Percentiles rank a stretch among this genome's conserved stretches.
Evolutionary conservation across 306 rosid species (phyloP).

Genomic region (Begonia loranthoides): DNA sequence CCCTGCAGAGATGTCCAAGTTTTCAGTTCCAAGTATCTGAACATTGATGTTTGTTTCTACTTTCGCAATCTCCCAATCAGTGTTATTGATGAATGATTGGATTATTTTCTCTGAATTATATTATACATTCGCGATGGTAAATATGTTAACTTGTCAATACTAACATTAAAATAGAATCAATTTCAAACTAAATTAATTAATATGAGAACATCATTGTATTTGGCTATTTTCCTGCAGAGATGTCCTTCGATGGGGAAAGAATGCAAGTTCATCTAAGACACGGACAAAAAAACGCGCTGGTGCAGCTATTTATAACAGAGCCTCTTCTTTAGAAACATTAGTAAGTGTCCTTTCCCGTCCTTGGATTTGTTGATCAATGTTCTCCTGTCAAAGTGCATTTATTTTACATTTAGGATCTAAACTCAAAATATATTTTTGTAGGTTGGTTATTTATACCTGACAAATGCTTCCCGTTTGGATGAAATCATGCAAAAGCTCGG

Average conservation of each 20-base stretch:
- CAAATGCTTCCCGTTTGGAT: constrained; percentile 64
- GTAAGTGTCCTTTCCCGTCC: constrained; percentile 32
- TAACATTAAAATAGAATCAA: too few relatives aligned
- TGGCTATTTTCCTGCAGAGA: constrained; percentile 36
- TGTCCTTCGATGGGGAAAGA: constrained; percentile 96
- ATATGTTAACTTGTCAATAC: too few relatives aligned
- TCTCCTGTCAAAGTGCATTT: neutral
- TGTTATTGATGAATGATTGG: too few relatives aligned
- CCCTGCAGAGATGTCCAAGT: too few relatives aligned
- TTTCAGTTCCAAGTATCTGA: too few relatives aligned
- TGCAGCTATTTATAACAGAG: constrained; percentile 71
- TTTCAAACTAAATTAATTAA: too few relatives aligned
- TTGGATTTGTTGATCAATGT: constrained; percentile 6
- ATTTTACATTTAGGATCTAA: neutral
- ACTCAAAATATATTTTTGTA: constrained; percentile 14
- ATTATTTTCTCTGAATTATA: too few relatives aligned
- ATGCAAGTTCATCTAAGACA: constrained; percentile 55
- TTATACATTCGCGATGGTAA: too few relatives aligned
- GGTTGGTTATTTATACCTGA: constrained; percentile 81
- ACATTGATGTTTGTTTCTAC: too few relatives aligned
- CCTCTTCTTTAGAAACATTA: constrained; percentile 85
- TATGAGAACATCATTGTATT: too few relatives aligned
- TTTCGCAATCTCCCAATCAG: too few relatives aligned
- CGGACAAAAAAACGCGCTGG: constrained; percentile 87
- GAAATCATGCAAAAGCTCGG: constrained; percentile 69